Conservation (phyloP, 2,329 filamentous ascomycete genomes). For the Xenosphaeropsis pyriputrescens region DNA sequence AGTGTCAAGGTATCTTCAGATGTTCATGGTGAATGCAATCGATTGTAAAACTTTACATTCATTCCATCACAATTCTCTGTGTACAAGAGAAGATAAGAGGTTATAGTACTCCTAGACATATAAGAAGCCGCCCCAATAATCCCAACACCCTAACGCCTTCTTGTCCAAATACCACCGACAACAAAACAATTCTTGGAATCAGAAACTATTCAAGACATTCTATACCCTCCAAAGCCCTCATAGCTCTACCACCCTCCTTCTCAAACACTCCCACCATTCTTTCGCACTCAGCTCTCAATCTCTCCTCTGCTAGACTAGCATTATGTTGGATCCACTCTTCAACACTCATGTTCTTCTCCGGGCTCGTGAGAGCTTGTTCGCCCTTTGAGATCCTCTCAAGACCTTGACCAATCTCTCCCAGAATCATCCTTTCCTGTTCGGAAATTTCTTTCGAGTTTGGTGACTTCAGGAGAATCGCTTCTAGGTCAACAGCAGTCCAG, state of each 20-base stretch:
- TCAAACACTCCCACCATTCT: slow-evolving; percentile 72
- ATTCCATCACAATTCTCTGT: too few relatives aligned
- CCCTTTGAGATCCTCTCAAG: slow-evolving; percentile 37
- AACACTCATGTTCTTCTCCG: slow-evolving; percentile 81
- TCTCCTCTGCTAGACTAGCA: slow-evolving; percentile 65
- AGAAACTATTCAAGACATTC: slow-evolving; percentile 14
- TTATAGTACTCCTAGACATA: too few relatives aligned
- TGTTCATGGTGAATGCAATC: too few relatives aligned
- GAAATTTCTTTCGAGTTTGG: slow-evolving; percentile 21
- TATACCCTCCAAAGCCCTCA: slow-evolving; percentile 63
- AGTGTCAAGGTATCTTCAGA: too few relatives aligned
- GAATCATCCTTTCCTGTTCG: slow-evolving; percentile 16
- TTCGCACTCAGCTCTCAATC: slow-evolving; percentile 70
- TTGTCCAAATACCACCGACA: too few relatives aligned
- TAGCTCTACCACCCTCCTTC: slow-evolving; percentile 63
- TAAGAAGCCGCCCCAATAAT: too few relatives aligned
- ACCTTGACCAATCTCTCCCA: slow-evolving; percentile 13
- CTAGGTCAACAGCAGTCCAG: slow-evolving; percentile 68
- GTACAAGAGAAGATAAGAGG: too few relatives aligned
- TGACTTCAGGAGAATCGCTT: slow-evolving; percentile 44
- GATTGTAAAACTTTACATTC: too few relatives aligned
- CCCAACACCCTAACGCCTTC: too few relatives aligned
- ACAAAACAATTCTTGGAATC: neutral
- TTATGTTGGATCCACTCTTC: slow-evolving; percentile 85
- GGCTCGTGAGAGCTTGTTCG: slow-evolving; percentile 41